Evolutionary conservation across 305 asterid species (phyloP).

Genomic region (Fraxinus albicans): DNA sequence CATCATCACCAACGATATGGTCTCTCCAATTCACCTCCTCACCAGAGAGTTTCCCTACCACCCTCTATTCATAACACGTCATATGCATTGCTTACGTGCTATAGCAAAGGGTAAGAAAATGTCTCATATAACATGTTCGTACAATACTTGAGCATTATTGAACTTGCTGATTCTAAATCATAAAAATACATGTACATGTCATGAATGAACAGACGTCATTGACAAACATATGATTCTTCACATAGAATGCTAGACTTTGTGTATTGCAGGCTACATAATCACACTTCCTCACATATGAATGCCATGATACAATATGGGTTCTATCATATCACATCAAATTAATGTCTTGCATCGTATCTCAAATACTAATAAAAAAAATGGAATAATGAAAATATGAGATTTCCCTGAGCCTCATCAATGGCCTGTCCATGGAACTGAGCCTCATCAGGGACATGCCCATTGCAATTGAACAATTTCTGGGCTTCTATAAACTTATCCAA

Average conservation of each 20-base stretch:
- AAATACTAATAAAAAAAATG: neutral
- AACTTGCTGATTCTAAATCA: neutral
- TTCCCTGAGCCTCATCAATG: neutral
- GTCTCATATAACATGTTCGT: neutral
- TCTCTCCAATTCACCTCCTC: neutral
- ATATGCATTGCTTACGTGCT: neutral
- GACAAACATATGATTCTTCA: neutral
- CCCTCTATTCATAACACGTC: neutral
- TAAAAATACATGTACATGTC: neutral
- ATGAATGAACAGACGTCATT: neutral
- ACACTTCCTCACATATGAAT: neutral
- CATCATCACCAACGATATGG: neutral
- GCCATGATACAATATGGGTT: neutral
- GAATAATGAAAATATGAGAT: neutral
- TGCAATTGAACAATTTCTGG: neutral
- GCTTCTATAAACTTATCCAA: neutral
- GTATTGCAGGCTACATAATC: neutral
- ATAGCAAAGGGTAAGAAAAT: neutral
- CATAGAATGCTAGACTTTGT: neutral
- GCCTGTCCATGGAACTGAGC: neutral
- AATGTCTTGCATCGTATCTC: neutral
- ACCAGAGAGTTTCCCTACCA: neutral
- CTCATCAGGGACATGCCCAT: neutral
- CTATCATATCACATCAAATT: neutral
- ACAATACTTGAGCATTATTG: neutral